Percentiles rank a stretch among this genome's conserved stretches.
Evolutionary conservation across 2,329 filamentous ascomycete genomes (phyloP).

Genomic region (Penicillium vulpinum): DNA sequence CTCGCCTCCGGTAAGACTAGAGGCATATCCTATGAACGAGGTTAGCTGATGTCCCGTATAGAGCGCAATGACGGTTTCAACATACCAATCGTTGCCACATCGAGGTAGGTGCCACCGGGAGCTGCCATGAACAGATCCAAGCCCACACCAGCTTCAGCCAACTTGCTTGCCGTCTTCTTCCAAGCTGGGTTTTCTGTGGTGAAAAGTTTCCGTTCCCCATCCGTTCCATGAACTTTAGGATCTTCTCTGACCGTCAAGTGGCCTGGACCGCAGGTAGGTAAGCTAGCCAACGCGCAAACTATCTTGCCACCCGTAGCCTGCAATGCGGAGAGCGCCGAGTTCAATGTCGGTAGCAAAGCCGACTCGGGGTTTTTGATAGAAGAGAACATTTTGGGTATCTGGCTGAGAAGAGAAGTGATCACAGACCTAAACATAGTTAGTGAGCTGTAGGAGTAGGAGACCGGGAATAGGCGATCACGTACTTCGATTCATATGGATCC

Average conservation of each 20-base stretch:
- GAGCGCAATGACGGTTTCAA: constrained; percentile 16
- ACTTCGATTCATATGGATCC: constrained; percentile 86
- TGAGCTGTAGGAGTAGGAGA: neutral
- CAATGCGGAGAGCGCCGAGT: constrained; percentile 79
- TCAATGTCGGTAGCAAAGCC: constrained; percentile 78
- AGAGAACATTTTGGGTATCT: constrained; percentile 83
- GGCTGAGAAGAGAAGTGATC: constrained; percentile 81
- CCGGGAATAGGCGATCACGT: constrained; percentile 25
- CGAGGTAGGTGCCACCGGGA: constrained; percentile 85
- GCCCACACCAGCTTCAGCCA: constrained; percentile 83
- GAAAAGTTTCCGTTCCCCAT: constrained; percentile 88
- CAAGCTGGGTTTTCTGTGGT: constrained; percentile 86
- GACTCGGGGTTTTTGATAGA: constrained; percentile 88
- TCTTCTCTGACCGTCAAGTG: constrained; percentile 84
- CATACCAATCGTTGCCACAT: constrained; percentile 85
- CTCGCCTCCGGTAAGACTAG: constrained; percentile 88
- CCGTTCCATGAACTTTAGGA: constrained; percentile 78
- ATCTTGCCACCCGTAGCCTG: constrained; percentile 89
- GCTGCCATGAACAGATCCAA: constrained; percentile 94
- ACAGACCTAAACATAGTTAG: constrained; percentile 56
- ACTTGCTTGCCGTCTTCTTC: constrained; percentile 81
- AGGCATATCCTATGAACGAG: constrained; percentile 65
- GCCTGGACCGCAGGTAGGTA: constrained; percentile 90
- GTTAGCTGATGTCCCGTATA: constrained; percentile 8
- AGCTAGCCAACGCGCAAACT: constrained; percentile 78